A percentile compares a stretch with the other conserved stretches of the same genome.
phyloP scores from a whole-genome alignment of 1,139 yeast genomes.

The Yamadazyma blattariae region DNA sequence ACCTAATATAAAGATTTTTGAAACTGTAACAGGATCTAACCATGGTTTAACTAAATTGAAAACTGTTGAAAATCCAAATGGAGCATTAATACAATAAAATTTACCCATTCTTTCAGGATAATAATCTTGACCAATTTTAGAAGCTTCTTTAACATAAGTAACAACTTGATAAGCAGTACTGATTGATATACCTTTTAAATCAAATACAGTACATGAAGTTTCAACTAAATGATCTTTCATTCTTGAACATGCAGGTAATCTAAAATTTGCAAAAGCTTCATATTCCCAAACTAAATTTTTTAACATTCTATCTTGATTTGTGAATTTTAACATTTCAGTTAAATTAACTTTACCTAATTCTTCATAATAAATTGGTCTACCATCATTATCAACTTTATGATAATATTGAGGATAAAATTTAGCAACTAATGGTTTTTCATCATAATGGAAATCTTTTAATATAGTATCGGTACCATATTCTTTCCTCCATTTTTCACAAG shows the following conservation, averaged over 20 bases:
- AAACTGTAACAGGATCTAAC: conserved; percentile 95
- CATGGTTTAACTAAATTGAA: conserved; percentile 89
- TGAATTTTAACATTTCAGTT: conserved; percentile 87
- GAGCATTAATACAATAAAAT: conserved; percentile 93
- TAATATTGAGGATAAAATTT: conserved; percentile 92
- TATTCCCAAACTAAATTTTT: conserved; percentile 97
- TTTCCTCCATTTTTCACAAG: conserved; percentile 90
- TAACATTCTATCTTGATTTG: conserved; percentile 94
- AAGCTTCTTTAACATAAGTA: conserved; percentile 87
- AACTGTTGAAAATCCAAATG: conserved; percentile 95
- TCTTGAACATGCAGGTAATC: conserved; percentile 95
- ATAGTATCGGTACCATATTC: conserved; percentile 86
- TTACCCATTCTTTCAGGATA: conserved; percentile 99
- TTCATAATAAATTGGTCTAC: conserved; percentile 93
- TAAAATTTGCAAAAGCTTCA: conserved; percentile 77
- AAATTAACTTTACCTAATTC: conserved; percentile 90
- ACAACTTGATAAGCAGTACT: conserved; percentile 82
- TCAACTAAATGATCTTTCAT: conserved; percentile 74
- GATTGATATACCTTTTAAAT: conserved; percentile 89
- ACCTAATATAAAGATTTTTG: conserved; percentile 88
- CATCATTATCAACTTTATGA: conserved; percentile 95
- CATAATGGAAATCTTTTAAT: conserved; percentile 80
- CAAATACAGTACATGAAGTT: conserved; percentile 95
- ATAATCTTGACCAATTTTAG: conserved; percentile 91
- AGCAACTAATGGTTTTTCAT: conserved; percentile 88